Evolutionary conservation across 2,329 filamentous ascomycete genomes (phyloP), one percentile per base, ranked within the genome.

Genomic region (Knufia fluminis): DNA sequence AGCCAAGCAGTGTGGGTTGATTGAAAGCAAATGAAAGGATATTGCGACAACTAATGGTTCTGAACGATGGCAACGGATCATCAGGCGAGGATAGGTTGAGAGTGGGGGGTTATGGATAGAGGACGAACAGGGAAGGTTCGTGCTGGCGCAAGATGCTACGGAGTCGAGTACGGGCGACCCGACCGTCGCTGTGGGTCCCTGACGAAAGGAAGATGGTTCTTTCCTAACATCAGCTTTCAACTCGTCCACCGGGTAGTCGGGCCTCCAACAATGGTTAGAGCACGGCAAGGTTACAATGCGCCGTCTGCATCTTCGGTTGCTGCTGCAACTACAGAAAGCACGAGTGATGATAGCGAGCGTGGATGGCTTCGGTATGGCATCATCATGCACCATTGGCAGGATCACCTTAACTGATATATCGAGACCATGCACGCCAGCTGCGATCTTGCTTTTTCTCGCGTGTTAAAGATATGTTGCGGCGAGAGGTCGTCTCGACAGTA

Each of bases 321-420:
- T 12, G 26, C 6, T 28, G 12, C 26, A 12, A 12, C 26, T 28
- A 12, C 12, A 12, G 26, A 28, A 28, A 28, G 26, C 6, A 28
- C 82, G 53, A 70, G 78, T 43, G 67, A 64, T n/a, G 72, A 76
- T 1, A 55, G 80, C n/a, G 67, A 65, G 72, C 76, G 31, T 28
- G 12, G 6, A 28, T 28, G 12, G 12, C 26, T 28, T 6, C 26
- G 26, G 6, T 28, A 28, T 28, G 26, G 26, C 26, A 28, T 28
- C 26, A 28, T 28, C 26, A 6, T 28, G 26, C 26, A 28, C 26
- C 26, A 28, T 12, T 28, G 26, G 12, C 26, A 28, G 6, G 6
- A 6, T 28, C 26, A 28, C 6, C 26, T 28, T 28, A 12, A 28
- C 26, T 28, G 26, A 28, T 28, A 6, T 12, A 6, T 12, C 6